These are phyloP conservation scores for Luvunga scandens DNA, from an alignment of 345 rosid species.

Conservation along the genomic window DNA sequence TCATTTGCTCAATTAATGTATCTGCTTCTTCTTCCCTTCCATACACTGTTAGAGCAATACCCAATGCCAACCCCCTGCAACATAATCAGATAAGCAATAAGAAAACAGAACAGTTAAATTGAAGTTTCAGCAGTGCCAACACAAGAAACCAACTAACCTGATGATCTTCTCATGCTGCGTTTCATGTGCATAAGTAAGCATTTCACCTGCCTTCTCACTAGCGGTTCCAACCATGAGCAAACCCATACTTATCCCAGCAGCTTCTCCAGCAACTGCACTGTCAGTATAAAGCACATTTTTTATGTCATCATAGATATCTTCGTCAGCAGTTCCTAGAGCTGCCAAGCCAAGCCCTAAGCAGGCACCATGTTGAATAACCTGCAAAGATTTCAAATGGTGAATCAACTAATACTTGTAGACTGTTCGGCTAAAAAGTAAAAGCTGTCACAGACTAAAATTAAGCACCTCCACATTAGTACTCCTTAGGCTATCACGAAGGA, in stretches of 20 bases:
- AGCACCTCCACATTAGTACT: slow-evolving; percentile 87
- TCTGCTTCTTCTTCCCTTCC: slow-evolving; percentile 99
- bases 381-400: slow-evolving; percentile 23
- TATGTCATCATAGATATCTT: slow-evolving; percentile 87
- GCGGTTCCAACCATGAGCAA: slow-evolving; percentile 99
- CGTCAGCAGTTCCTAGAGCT: slow-evolving; percentile 97
- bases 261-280: slow-evolving; percentile 99
- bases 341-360: slow-evolving; percentile 99
- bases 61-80: slow-evolving; percentile 87
- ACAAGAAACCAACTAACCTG: slow-evolving; percentile 45
- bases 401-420: neutral
- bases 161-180: slow-evolving; percentile 99
- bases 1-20: slow-evolving; percentile 97
- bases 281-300: slow-evolving; percentile 84
- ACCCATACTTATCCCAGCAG: slow-evolving; percentile 99
- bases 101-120: neutral
- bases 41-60: slow-evolving; percentile 95
- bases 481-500: slow-evolving; percentile 89
- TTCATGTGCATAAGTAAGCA: slow-evolving; percentile 98
- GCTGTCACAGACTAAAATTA: slow-evolving; percentile 6
- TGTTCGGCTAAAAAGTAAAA: neutral
- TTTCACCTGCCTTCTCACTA: slow-evolving; percentile 93
- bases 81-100: neutral
- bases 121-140: neutral
- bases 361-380: slow-evolving; percentile 99